A percentile compares a stretch with the other conserved stretches of the same genome.
These are phyloP conservation scores for Zygoascus ofunaensis DNA, from an alignment of 805 yeast species.

Conservation along the genomic window DNA sequence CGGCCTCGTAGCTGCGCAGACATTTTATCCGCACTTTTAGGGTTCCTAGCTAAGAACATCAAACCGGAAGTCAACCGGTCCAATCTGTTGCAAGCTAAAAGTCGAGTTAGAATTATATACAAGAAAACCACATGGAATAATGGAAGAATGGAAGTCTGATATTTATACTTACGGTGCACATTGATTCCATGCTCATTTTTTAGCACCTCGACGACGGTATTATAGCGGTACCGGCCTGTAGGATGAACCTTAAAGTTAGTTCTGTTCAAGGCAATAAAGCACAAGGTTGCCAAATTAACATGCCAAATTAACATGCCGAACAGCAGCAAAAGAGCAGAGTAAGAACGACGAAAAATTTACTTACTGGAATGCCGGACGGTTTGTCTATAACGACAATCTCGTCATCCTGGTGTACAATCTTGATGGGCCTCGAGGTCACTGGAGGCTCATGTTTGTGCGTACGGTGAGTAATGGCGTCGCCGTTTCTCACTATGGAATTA, in stretches of 20 bases:
- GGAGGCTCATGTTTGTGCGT: slow-evolving; percentile 92
- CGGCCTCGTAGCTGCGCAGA: slow-evolving; percentile 62
- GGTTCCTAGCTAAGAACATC: slow-evolving; percentile 80
- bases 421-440: slow-evolving; percentile 50
- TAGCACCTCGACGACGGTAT: slow-evolving; percentile 69
- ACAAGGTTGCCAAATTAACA: not conserved
- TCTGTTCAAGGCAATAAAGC: not conserved
- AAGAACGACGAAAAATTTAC: slow-evolving; percentile 3
- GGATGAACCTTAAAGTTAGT: slow-evolving; percentile 47
- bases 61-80: slow-evolving; percentile 89
- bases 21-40: slow-evolving; percentile 68
- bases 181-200: slow-evolving; percentile 56
- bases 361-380: slow-evolving; percentile 91
- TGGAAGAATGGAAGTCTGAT: too few relatives aligned
- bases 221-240: slow-evolving; percentile 74
- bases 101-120: not conserved
- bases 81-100: slow-evolving; percentile 63
- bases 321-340: not conserved
- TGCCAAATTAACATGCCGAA: not conserved
- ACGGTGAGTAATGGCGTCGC: slow-evolving; percentile 75
- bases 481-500: slow-evolving; percentile 64
- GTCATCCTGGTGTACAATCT: slow-evolving; percentile 69
- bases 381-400: slow-evolving; percentile 78
- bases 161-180: slow-evolving; percentile 44
- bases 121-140: not conserved